phyloP scores from a whole-genome alignment of 2,329 filamentous ascomycete species.

The Colletotrichum chrysophilum region DNA sequence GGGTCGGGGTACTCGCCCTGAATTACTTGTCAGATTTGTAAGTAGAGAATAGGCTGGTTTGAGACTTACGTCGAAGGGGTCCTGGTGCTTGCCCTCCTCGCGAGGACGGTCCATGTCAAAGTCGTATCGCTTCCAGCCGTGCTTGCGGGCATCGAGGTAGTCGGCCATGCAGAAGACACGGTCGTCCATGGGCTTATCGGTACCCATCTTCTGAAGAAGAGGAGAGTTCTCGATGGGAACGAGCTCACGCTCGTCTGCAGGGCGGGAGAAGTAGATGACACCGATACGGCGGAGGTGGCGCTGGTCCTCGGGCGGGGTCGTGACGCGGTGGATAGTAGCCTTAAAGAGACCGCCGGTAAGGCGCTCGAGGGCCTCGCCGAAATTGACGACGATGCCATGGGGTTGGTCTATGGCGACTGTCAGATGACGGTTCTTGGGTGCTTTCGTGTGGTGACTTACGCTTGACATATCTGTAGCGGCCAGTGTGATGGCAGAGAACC shows the following conservation, averaged over 20 bases:
- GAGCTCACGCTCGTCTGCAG: slow-evolving; percentile 38
- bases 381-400: slow-evolving; percentile 41
- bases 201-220: slow-evolving; percentile 32
- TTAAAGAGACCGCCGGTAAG: slow-evolving; percentile 36
- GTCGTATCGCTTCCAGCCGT: slow-evolving; percentile 33
- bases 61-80: background rate
- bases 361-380: slow-evolving; percentile 35
- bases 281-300: slow-evolving; percentile 38
- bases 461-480: slow-evolving; percentile 41
- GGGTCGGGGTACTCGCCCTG: slow-evolving; percentile 10
- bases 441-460: background rate
- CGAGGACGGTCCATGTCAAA: slow-evolving; percentile 29
- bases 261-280: slow-evolving; percentile 45
- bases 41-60: rapidly evolving
- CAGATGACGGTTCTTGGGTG: rapidly evolving
- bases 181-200: slow-evolving; percentile 32
- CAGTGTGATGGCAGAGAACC: slow-evolving; percentile 35
- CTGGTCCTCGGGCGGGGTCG: slow-evolving; percentile 37
- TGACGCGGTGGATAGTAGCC: slow-evolving; percentile 35
- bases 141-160: slow-evolving; percentile 32
- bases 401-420: slow-evolving; percentile 28
- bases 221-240: slow-evolving; percentile 38
- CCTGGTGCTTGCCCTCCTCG: slow-evolving; percentile 8
- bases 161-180: slow-evolving; percentile 31
- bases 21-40: background rate